A percentile compares a stretch with the other conserved stretches of the same genome.
These are phyloP conservation scores for Hyphochytrium catenoides DNA, from an alignment of 352 stramenopile species.

Conservation along the genomic window DNA sequence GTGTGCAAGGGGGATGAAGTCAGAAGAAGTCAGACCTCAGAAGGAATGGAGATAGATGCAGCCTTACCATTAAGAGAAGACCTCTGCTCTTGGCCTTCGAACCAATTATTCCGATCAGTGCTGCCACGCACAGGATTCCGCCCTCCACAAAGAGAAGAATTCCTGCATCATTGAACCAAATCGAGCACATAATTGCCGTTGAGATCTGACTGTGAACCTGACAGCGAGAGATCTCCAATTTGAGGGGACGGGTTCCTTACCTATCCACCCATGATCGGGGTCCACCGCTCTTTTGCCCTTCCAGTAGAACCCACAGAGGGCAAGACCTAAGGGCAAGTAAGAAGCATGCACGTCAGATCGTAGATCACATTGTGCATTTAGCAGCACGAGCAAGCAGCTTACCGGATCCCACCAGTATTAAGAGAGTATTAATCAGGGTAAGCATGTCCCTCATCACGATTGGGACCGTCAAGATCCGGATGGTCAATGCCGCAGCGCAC, in stretches of 20 bases:
- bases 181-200: not conserved
- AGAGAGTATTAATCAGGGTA: constrained; percentile 38
- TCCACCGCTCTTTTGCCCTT: constrained; percentile 34
- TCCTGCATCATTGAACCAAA: constrained; percentile 5
- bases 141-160: constrained; percentile 38
- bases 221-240: not conserved
- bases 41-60: no score
- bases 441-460: constrained; percentile 61
- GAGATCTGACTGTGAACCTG: no score
- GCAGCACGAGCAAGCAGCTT: not conserved
- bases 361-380: not conserved
- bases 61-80: constrained; percentile 47
- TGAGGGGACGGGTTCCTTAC: constrained; percentile 8
- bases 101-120: constrained; percentile 33
- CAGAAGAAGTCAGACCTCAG: no score
- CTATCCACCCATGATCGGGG: constrained; percentile 40
- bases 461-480: constrained; percentile 54
- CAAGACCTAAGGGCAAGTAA: constrained; percentile 14
- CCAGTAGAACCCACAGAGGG: constrained; percentile 24
- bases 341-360: no score
- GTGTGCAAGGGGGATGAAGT: no score
- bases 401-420: constrained; percentile 25
- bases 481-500: constrained; percentile 34
- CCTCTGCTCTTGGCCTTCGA: constrained; percentile 37
- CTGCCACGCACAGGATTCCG: constrained; percentile 31